These are phyloP conservation scores for Nevesoporus exiguus DNA, from an alignment of 768 basidiomycete species.

Conservation along the genomic window DNA sequence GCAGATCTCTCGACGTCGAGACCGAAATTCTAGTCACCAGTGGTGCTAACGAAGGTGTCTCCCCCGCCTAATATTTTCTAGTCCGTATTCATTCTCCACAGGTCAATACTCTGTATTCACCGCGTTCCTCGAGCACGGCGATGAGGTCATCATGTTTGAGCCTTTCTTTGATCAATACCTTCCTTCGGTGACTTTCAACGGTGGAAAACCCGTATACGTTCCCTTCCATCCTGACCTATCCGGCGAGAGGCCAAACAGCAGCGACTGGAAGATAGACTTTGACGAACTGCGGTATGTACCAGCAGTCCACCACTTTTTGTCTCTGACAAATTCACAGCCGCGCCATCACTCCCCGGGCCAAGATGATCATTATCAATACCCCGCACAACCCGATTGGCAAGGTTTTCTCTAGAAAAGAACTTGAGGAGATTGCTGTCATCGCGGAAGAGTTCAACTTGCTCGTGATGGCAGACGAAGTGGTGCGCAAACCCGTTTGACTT, in stretches of 20 bases:
- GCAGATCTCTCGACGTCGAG: slow-evolving; percentile 75
- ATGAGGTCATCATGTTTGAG: slow-evolving; percentile 99
- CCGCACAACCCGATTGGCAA: slow-evolving; percentile 99
- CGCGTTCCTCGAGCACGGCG: slow-evolving; percentile 87
- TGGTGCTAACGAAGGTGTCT: slow-evolving; percentile 91
- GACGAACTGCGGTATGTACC: slow-evolving; percentile 72
- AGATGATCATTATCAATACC: slow-evolving; percentile 94
- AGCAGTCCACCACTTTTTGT: not conserved
- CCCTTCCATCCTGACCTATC: slow-evolving; percentile 85
- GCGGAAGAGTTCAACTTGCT: slow-evolving; percentile 92
- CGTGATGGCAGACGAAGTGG: slow-evolving; percentile 96
- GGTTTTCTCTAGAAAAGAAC: slow-evolving; percentile 81
- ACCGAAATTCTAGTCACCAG: slow-evolving; percentile 91
- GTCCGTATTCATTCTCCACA: slow-evolving; percentile 8
- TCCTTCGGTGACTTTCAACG: slow-evolving; percentile 90
- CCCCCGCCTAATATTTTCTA: not conserved
- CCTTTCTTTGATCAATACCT: slow-evolving; percentile 98
- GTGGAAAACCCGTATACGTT: slow-evolving; percentile 89
- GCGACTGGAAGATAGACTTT: slow-evolving; percentile 88
- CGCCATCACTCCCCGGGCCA: slow-evolving; percentile 84
- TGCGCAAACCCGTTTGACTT: slow-evolving; percentile 36
- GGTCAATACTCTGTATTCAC: slow-evolving; percentile 93
- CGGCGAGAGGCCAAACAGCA: slow-evolving; percentile 48
- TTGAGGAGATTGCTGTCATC: slow-evolving; percentile 79
- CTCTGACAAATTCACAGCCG: slow-evolving; percentile 41